Conservation (phyloP, 192 early-diverging fungal species). For the Podila epigama region DNA sequence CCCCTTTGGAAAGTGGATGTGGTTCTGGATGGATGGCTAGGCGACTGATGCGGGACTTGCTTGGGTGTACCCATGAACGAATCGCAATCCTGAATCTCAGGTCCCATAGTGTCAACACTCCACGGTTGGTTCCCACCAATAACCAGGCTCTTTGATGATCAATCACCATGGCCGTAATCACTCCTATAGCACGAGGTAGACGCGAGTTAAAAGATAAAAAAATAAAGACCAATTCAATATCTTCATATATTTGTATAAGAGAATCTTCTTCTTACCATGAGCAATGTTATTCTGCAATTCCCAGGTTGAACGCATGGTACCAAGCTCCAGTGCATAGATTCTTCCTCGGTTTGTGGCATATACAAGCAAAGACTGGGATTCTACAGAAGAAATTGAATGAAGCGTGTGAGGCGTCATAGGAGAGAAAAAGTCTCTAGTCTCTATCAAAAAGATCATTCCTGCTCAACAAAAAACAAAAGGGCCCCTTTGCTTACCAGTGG, state of each 20-base stretch:
- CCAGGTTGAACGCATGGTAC: constrained; percentile 76
- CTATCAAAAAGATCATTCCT: too few species aligned
- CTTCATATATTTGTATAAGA: background rate
- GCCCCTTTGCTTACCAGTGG: constrained; percentile 57
- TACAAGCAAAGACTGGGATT: constrained; percentile 69
- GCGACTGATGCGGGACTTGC: constrained; percentile 64
- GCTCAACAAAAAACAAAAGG: background rate
- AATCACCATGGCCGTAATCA: constrained; percentile 70
- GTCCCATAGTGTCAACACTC: constrained; percentile 81
- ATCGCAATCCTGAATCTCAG: constrained; percentile 76
- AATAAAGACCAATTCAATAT: background rate
- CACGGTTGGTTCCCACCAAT: constrained; percentile 76
- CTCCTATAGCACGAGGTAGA: constrained; percentile 46
- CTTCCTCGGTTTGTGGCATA: constrained; percentile 76
- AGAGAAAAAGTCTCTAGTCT: background rate
- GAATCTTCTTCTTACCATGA: constrained; percentile 50
- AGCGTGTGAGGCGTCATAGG: too few species aligned
- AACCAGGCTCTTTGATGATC: constrained; percentile 72
- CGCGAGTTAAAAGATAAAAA: too few species aligned
- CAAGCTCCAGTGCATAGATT: constrained; percentile 74
- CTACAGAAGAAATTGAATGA: too few species aligned
- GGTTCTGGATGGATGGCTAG: constrained; percentile 59
- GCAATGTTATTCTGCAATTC: constrained; percentile 60
- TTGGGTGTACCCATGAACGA: constrained; percentile 80
- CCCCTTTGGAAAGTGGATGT: constrained; percentile 27